phyloP scores from a whole-genome alignment of 192 early-diverging fungal species.

The Lobosporangium transversale region DNA sequence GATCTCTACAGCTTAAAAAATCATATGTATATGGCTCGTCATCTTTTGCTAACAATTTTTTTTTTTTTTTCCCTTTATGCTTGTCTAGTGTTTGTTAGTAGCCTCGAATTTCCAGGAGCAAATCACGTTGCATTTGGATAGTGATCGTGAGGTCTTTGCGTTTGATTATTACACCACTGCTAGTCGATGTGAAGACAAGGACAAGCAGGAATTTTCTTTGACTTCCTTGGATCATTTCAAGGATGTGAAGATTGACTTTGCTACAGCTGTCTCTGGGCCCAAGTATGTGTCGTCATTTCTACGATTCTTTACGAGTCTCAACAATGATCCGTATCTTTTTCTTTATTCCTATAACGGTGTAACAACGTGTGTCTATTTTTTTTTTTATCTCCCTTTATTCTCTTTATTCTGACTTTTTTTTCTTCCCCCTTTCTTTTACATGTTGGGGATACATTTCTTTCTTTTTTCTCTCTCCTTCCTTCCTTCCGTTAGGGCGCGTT shows the following conservation, averaged over 20 bases:
- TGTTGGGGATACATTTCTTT: not conserved
- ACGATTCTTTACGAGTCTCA: too few relatives aligned
- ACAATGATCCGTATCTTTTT: too few relatives aligned
- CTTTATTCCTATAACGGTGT: too few relatives aligned
- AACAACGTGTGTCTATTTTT: too few relatives aligned
- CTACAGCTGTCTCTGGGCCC: constrained; percentile 5
- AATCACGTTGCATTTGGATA: constrained; percentile 37
- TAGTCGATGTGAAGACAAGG: constrained; percentile 10
- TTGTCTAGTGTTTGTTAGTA: constrained; percentile 38
- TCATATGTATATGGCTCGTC: too few relatives aligned
- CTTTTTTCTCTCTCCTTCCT: not conserved
- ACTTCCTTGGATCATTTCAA: constrained; percentile 39
- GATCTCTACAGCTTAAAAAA: too few relatives aligned
- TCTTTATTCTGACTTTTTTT: too few relatives aligned
- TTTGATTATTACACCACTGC: constrained; percentile 40
- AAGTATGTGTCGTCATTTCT: constrained; percentile 23
- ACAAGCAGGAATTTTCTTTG: constrained; percentile 24
- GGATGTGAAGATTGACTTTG: constrained; percentile 18
- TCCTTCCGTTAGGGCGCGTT: constrained; percentile 16
- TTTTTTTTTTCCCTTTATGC: too few relatives aligned
- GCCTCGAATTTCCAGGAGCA: constrained; percentile 44
- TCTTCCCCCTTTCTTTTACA: too few relatives aligned
- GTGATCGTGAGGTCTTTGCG: constrained; percentile 31
- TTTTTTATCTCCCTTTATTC: too few relatives aligned
- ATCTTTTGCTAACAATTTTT: too few relatives aligned